Evolutionary conservation across 2,329 filamentous ascomycete genomes (phyloP).

Genomic region (Laburnicola sp.): DNA sequence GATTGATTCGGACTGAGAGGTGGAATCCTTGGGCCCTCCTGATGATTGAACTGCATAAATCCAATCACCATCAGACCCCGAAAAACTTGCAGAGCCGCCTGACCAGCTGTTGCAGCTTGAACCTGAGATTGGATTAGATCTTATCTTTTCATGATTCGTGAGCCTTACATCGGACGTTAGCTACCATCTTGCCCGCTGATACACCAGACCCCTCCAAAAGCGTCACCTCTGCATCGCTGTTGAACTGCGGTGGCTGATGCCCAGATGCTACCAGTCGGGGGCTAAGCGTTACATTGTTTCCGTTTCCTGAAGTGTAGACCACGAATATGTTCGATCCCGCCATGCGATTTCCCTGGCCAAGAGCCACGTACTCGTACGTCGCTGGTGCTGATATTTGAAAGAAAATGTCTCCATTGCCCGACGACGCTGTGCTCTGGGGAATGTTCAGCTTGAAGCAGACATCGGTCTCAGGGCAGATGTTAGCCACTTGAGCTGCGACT

Average conservation of each 20-base stretch:
- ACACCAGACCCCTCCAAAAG: conserved; percentile 59
- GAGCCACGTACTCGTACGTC: conserved; percentile 56
- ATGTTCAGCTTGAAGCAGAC: conserved; percentile 59
- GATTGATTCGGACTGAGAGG: conserved; percentile 50
- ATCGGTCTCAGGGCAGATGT: conserved; percentile 29
- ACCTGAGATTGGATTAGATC: conserved; percentile 36
- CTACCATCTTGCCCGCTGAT: conserved; percentile 56
- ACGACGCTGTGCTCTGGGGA: conserved; percentile 54
- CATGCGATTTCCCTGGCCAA: conserved; percentile 61
- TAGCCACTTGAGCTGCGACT: conserved; percentile 38
- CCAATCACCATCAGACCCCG: conserved; percentile 50
- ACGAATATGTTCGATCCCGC: conserved; percentile 61
- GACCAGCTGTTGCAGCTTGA: conserved; percentile 58
- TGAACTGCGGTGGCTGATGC: conserved; percentile 48
- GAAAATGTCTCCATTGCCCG: conserved; percentile 59
- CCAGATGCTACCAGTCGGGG: conserved; percentile 55
- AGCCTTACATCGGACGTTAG: conserved; percentile 57
- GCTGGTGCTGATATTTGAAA: conserved; percentile 60
- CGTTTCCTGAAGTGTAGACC: conserved; percentile 55
- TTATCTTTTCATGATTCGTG: background rate
- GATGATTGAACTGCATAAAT: conserved; percentile 53
- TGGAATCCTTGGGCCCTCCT: conserved; percentile 54
- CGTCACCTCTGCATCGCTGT: conserved; percentile 50
- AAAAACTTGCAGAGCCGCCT: conserved; percentile 57
- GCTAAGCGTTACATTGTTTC: conserved; percentile 58